Conservation (phyloP, 2,329 filamentous ascomycete species). For the Penicillium brevicompactum region DNA sequence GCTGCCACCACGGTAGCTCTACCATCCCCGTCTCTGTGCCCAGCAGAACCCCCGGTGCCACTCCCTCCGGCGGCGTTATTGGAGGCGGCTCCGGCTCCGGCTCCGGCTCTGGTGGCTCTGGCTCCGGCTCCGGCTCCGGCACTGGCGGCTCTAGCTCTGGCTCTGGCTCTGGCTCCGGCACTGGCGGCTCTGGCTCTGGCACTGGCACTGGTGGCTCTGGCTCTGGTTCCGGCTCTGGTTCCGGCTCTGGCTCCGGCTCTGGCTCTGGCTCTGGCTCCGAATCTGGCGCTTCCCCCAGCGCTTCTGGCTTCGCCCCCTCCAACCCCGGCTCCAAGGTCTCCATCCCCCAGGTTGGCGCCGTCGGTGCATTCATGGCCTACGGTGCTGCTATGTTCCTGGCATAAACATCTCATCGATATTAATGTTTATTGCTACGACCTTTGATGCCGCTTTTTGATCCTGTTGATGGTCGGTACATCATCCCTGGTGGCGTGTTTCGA, state of each 20-base stretch:
- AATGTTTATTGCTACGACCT: constrained; percentile 8
- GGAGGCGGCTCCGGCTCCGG: neutral
- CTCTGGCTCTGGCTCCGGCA: neutral
- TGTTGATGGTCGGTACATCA: neutral
- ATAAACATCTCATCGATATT: constrained; percentile 16
- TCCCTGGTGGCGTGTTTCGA: neutral
- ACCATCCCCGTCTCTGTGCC: constrained; percentile 6
- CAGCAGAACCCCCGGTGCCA: neutral
- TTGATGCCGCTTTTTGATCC: constrained; percentile 13
- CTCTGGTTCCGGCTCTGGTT: neutral
- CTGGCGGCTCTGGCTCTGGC: neutral
- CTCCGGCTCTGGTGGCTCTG: neutral
- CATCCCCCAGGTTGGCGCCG: constrained; percentile 18
- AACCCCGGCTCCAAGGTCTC: constrained; percentile 32
- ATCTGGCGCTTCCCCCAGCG: constrained; percentile 17
- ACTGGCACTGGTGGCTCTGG: neutral
- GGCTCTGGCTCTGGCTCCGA: constrained; percentile 2
- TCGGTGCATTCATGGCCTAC: constrained; percentile 13
- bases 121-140: neutral
- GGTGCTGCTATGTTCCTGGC: constrained; percentile 29
- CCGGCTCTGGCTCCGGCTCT: constrained; percentile 7
- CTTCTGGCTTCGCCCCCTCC: constrained; percentile 20
- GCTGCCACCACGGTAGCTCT: constrained; percentile 1
- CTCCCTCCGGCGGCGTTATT: neutral
- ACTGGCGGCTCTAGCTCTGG: neutral